Conservation (phyloP, 2,329 filamentous ascomycete species). For the Penicillium brasilianum region DNA sequence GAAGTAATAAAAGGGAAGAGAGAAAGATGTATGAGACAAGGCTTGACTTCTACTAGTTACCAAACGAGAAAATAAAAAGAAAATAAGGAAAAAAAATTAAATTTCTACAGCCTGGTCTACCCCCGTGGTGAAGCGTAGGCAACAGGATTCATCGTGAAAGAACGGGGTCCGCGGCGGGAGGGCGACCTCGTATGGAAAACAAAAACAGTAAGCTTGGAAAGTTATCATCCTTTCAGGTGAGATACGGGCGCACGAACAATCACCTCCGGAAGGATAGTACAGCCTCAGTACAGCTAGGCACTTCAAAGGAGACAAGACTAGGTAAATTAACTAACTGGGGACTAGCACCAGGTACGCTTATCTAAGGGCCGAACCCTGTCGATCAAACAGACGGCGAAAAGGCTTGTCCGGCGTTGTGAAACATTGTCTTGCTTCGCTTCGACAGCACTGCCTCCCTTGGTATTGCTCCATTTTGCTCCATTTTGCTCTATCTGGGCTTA, state of each 20-base stretch:
- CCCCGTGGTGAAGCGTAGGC: constrained; percentile 18
- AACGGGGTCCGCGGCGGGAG: not conserved
- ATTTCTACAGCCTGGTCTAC: not conserved
- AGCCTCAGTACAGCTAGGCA: too few species aligned
- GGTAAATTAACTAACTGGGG: not conserved
- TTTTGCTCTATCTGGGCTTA: not conserved
- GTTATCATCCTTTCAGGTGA: not conserved
- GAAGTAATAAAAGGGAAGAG: not conserved
- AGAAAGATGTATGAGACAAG: not conserved
- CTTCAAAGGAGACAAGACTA: too few species aligned
- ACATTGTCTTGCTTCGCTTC: constrained; percentile 27
- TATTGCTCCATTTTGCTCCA: constrained; percentile 3
- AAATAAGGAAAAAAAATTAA: constrained; percentile 6
- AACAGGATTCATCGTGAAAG: constrained; percentile 29
- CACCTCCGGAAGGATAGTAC: not conserved
- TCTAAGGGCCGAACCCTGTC: constrained; percentile 29
- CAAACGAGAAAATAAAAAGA: not conserved
- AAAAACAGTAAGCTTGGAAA: not conserved
- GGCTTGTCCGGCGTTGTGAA: constrained; percentile 29
- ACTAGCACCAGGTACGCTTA: constrained; percentile 12
- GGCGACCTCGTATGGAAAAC: not conserved
- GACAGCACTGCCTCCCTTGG: constrained; percentile 23
- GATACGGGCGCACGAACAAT: not conserved
- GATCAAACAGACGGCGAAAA: constrained; percentile 29
- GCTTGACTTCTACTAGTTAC: not conserved